Conservation (phyloP, 768 basidiomycete species). For the Naganishia vishniacii region DNA sequence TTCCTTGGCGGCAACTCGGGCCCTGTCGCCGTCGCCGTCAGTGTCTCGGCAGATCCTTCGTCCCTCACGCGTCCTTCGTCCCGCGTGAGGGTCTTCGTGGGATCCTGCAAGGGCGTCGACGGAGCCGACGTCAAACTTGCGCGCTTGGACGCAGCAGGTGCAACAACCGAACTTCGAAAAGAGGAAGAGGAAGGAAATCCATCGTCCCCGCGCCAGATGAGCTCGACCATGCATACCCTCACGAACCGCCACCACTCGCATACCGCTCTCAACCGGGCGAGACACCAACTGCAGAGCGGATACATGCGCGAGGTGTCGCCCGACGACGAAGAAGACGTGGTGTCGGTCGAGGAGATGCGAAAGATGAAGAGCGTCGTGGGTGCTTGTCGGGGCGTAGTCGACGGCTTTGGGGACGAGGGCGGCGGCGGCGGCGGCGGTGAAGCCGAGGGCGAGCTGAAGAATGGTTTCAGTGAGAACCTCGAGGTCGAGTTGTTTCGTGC, state of each 20-base stretch:
- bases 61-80: neutral
- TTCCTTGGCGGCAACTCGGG: slow-evolving; percentile 21
- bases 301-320: slow-evolving; percentile 51
- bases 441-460: slow-evolving; percentile 48
- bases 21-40: neutral
- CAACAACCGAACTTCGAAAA: neutral
- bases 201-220: slow-evolving; percentile 78
- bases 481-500: slow-evolving; percentile 36
- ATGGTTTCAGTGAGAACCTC: slow-evolving; percentile 48
- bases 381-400: slow-evolving; percentile 34
- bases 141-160: no score
- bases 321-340: no score
- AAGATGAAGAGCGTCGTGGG: slow-evolving; percentile 45
- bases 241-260: slow-evolving; percentile 87
- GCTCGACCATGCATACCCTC: slow-evolving; percentile 71
- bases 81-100: no score
- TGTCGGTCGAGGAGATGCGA: slow-evolving; percentile 38
- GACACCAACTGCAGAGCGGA: slow-evolving; percentile 88
- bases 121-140: no score
- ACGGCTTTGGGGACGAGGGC: slow-evolving; percentile 31
- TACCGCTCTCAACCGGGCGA: slow-evolving; percentile 73
- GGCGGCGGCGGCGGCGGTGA: slow-evolving; percentile 39
- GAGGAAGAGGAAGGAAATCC: slow-evolving; percentile 24
- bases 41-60: neutral
- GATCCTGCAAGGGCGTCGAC: no score